Conservation (phyloP, 2,329 filamentous ascomycete genomes). For the Hirsutella thompsonii region DNA sequence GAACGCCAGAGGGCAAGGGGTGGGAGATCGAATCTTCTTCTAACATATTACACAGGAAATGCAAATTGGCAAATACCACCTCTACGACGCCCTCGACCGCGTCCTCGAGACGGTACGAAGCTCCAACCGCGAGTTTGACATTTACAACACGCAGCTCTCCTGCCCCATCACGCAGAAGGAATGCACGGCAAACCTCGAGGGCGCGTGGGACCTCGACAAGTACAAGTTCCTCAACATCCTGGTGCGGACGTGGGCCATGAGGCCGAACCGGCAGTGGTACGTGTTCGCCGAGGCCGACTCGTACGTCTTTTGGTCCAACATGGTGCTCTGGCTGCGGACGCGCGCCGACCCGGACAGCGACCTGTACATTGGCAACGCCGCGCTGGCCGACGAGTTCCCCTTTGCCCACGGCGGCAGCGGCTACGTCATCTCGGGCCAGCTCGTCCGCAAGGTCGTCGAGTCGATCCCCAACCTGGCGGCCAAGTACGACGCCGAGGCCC, state of each 20-base stretch:
- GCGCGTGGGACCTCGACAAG: slow-evolving; percentile 43
- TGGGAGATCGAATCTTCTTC: too few relatives aligned
- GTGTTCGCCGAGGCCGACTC: slow-evolving; percentile 47
- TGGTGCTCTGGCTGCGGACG: slow-evolving; percentile 34
- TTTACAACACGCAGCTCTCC: slow-evolving; percentile 30
- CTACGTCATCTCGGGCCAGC: slow-evolving; percentile 39
- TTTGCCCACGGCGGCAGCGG: slow-evolving; percentile 47
- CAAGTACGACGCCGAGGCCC: slow-evolving; percentile 32
- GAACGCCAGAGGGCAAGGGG: too few relatives aligned
- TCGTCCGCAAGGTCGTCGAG: slow-evolving; percentile 34
- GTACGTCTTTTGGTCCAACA: slow-evolving; percentile 41
- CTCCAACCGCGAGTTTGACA: slow-evolving; percentile 28
- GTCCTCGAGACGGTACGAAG: slow-evolving; percentile 23
- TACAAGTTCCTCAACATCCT: slow-evolving; percentile 50
- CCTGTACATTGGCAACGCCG: slow-evolving; percentile 37
- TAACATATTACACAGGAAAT: slow-evolving; percentile 35
- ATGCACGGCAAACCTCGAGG: slow-evolving; percentile 19
- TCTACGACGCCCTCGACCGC: slow-evolving; percentile 27
- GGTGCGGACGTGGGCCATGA: slow-evolving; percentile 39
- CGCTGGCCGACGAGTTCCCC: slow-evolving; percentile 27
- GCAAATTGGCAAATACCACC: slow-evolving; percentile 31
- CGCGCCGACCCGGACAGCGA: slow-evolving; percentile 27
- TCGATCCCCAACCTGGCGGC: slow-evolving; percentile 27
- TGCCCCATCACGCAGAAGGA: slow-evolving; percentile 34
- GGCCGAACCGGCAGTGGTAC: slow-evolving; percentile 42